Base-by-base conservation (phyloP, 345 rosid genomes). In the Hibiscus trionum region DNA sequence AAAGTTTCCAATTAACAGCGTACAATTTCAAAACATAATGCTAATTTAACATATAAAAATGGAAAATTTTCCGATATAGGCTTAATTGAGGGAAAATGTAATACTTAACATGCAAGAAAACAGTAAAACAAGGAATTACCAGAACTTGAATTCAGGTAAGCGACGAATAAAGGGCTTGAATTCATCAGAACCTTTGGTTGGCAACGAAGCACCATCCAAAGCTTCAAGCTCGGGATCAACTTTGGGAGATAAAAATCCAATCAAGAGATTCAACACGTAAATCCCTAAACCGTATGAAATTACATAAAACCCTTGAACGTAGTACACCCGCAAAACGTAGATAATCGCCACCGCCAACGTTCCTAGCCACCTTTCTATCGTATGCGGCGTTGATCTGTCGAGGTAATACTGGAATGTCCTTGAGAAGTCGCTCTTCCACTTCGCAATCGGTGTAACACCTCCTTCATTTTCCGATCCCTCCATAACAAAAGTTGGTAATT, bases 71-170 rank as follows among this genome's bases (percentile, higher is more conserved):
- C 47, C 0, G 10, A 37, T 2, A 17, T 37, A 63, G 17, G n/a
- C 46, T 61, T 61, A 61, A 33, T 61, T 16, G 26, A 24, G 42
- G 42, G 7, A 37, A 37, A 6, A 37, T 37, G 42, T 37, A 37
- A 26, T 24, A 26, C 60, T 10, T 56, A 56, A 56, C 29, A 56
- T 21, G 31, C 27, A 17, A 17, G 7, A 10, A 9, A 63, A 63
- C 3, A 39, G n/a, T 9, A 21, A 39, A n/a, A 27, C 57, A 42
- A 29, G 58, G 42, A 65, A 75, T 78, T 88, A 88, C 93, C 93
- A 92, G 80, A 90, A 88, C 71, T 85, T 90, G 61, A 90, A 90
- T 80, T 90, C 96, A 15, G 96, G 96, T 63, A 88, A 91, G n/a
- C 94, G 88, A 75, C 92, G 91, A 76, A 86, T 56, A 73, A 90